These are phyloP conservation scores for Amanita thiersii DNA, from an alignment of 768 basidiomycete species.

Conservation along the genomic window DNA sequence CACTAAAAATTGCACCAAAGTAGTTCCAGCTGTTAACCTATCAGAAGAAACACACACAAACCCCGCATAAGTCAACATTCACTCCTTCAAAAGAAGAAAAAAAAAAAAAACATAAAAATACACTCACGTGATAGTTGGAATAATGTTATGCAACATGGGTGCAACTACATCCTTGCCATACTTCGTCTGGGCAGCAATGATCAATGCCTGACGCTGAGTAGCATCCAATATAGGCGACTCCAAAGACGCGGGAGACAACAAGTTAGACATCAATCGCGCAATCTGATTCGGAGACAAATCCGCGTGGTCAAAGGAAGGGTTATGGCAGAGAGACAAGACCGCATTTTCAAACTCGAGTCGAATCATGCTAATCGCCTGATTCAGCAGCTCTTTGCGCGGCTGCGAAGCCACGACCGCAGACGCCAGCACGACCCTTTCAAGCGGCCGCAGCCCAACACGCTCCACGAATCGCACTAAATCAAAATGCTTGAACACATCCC, in stretches of 20 bases:
- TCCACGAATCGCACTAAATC: constrained; percentile 79
- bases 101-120: background rate
- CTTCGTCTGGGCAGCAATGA: constrained; percentile 69
- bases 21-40: constrained; percentile 60
- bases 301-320: constrained; percentile 75
- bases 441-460: constrained; percentile 69
- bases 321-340: constrained; percentile 65
- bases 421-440: constrained; percentile 73
- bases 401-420: constrained; percentile 65
- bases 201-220: constrained; percentile 66
- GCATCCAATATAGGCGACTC: constrained; percentile 69
- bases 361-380: constrained; percentile 61
- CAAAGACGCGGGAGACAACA: constrained; percentile 61
- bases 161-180: constrained; percentile 70
- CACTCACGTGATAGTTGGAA: constrained; percentile 65
- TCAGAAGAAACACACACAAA: background rate
- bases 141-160: constrained; percentile 67
- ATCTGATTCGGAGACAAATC: constrained; percentile 70
- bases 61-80: constrained; percentile 1
- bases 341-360: constrained; percentile 78
- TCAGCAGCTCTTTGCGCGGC: constrained; percentile 45
- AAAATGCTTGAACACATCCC: constrained; percentile 75
- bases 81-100: no score
- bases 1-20: constrained; percentile 67
- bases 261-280: constrained; percentile 72